These are phyloP conservation scores for Metarhizium album DNA, from an alignment of 2,329 filamentous ascomycete species.

Conservation along the genomic window DNA sequence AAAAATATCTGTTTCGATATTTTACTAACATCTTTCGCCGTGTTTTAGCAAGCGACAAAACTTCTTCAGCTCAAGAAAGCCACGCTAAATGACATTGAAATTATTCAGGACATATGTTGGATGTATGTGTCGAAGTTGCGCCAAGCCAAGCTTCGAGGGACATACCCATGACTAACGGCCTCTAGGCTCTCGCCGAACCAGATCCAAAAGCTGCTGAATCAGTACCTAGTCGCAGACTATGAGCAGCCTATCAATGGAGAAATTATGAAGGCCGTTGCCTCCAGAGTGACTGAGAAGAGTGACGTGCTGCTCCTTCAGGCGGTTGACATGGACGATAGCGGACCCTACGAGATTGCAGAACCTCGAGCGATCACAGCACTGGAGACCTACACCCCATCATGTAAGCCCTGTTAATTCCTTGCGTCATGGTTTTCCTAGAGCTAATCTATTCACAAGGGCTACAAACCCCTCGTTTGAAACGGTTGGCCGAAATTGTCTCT, in stretches of 20 bases:
- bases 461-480: constrained; percentile 89
- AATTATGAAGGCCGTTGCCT: constrained; percentile 99
- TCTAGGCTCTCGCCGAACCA: constrained; percentile 89
- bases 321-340: constrained; percentile 98
- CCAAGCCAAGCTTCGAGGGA: not conserved
- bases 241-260: constrained; percentile 99
- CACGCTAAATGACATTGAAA: constrained; percentile 97
- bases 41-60: constrained; percentile 72
- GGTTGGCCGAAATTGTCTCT: constrained; percentile 95
- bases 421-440: constrained; percentile 4
- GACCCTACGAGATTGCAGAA: constrained; percentile 96
- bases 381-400: constrained; percentile 96
- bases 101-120: constrained; percentile 99
- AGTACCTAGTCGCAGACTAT: constrained; percentile 97
- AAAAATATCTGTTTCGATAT: constrained; percentile 12
- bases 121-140: constrained; percentile 56
- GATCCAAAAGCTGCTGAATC: constrained; percentile 97
- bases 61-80: constrained; percentile 97
- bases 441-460: constrained; percentile 53
- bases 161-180: constrained; percentile 1
- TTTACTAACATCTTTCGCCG: constrained; percentile 26
- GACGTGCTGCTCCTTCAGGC: constrained; percentile 88
- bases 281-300: constrained; percentile 94
- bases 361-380: constrained; percentile 90
- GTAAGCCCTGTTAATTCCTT: constrained; percentile 40